Conservation (phyloP, 495 filamentous ascomycete genomes). For the Penicillium ochrochloron region DNA sequence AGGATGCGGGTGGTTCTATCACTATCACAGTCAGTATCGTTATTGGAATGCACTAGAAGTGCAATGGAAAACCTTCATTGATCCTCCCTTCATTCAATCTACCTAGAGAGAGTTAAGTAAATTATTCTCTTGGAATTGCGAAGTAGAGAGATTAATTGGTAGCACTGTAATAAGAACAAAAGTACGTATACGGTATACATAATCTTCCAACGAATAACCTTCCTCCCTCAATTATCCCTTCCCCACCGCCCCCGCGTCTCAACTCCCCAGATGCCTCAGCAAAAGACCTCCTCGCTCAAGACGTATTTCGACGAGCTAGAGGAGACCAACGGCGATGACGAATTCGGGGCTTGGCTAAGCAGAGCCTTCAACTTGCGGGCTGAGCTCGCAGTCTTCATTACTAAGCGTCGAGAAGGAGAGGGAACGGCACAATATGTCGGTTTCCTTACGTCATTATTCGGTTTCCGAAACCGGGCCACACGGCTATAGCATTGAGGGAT, state of each 20-base stretch:
- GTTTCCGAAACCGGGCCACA: slow-evolving; percentile 40
- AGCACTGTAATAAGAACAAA: too few relatives aligned
- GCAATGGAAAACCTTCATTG: too few relatives aligned
- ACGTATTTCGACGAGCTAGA: slow-evolving; percentile 29
- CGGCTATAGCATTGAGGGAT: slow-evolving; percentile 31
- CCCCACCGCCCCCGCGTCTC: slow-evolving; percentile 6
- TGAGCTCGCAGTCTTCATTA: slow-evolving; percentile 33
- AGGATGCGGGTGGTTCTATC: too few relatives aligned
- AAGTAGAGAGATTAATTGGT: too few relatives aligned
- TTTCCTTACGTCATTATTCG: slow-evolving; percentile 42
- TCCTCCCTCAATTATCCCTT: background rate
- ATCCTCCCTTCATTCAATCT: too few relatives aligned
- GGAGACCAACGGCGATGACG: slow-evolving; percentile 26
- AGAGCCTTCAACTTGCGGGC: slow-evolving; percentile 24
- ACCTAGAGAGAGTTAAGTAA: too few relatives aligned
- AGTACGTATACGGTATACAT: too few relatives aligned
- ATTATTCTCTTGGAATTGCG: too few relatives aligned
- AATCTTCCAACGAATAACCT: slow-evolving; percentile 7
- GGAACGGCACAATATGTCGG: too few relatives aligned
- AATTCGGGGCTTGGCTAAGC: slow-evolving; percentile 23
- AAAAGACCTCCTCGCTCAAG: slow-evolving; percentile 26
- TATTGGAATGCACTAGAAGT: too few relatives aligned
- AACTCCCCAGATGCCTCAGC: slow-evolving; percentile 22
- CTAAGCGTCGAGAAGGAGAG: slow-evolving; percentile 31
- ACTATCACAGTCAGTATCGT: too few relatives aligned